Base-by-base conservation (phyloP, 192 early-diverging fungal genomes). In the Lunasporangiospora selenospora region DNA sequence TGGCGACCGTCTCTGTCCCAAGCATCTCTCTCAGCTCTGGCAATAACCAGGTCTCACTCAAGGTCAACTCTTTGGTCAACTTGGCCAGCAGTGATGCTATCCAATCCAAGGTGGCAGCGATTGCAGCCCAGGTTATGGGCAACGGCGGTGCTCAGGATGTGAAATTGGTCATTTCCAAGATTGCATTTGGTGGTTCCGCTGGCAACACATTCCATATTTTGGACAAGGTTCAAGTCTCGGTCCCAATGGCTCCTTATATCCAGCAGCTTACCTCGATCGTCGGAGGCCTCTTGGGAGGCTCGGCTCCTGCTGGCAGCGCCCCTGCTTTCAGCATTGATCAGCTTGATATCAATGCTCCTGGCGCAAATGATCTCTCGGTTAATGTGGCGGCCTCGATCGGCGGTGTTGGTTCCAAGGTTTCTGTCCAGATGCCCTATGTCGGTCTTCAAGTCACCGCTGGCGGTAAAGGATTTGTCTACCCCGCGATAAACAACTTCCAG, bases 221-320 rank as follows among this genome's bases (percentile, higher is more conserved):
- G 57, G 57, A 59, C 27, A 59, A 59, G 57, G 57, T 59, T 27
- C 26, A 59, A 26, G 57, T 59, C 21, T 59, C 57, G 8, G 23
- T 59, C 13, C n/a, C 57, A 30, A 15, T 59, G 45, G 57, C 34
- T 36, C 57, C 57, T 29, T 59, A 59, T 36, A 47, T 59, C 45
- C 57, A 59, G 57, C 43, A 59, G 45, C n/a, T 59, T 32, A 59
- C 45, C 15, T 32, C 44, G 16, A 34, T 59, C 23, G 45, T 59
- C 23, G 57, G 57, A 4, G 57, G 57, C 7, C 16, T 59, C 13
- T 6, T 39, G 3, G 42, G 42, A 13, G 57, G 45, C 15, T 12
- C 55, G 26, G 57, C 57, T 6, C 27, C 57, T 16, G 32, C 57
- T 38, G 44, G 57, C 11, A n/a, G n/a, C n/a, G 19, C 39, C 7